Evolutionary conservation across 2,329 filamentous ascomycete genomes (phyloP), one percentile per base, ranked within the genome.

Genomic region (Cladophialophora psammophila): DNA sequence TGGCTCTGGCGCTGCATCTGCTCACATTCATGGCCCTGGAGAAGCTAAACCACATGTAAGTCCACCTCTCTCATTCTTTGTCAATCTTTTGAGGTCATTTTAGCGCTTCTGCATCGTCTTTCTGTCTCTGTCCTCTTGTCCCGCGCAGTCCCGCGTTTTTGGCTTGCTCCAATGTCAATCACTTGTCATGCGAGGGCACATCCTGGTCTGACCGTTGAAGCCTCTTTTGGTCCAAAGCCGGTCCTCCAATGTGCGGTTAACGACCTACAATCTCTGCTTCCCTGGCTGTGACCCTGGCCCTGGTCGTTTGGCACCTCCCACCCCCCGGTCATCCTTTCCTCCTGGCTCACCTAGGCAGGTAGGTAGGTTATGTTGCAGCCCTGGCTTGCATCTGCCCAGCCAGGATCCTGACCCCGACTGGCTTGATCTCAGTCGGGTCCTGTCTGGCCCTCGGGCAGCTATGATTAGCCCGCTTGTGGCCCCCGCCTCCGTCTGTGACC

Each of bases 141-240:
- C 31, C 26, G n/a, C 18, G 48, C 20, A 12, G 40, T 36, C 42
- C 34, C 31, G 31, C 31, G 31, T 56, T 57, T 56, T 50, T 5
- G 36, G 26, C 26, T 40, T 42, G 52, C 34, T n/a, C 45, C 38
- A 36, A 36, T 34, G 48, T 60, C 58, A 57, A 56, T 18, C 18
- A 40, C 42, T 6, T 20, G 35, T 60, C 35, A 20, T 5, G 12
- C 20, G 18, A 55, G 35, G 45, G n/a, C 36, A 34, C 57, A 36
- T 54, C 58, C 69, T 64, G 61, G 58, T 64, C 65, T 31, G 61
- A 60, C 61, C 65, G 65, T 70, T 72, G 69, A 69, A 70, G 68
- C 69, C 67, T 69, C 69, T 34, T 15, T 8, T 36, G 31, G 31
- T 2, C 52, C 52, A 35, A 52, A 18, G 18, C n/a, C 26, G 59